These are phyloP conservation scores for Mucor velutinosus DNA, from an alignment of 371 early-diverging fungal genomes.

Conservation along the genomic window DNA sequence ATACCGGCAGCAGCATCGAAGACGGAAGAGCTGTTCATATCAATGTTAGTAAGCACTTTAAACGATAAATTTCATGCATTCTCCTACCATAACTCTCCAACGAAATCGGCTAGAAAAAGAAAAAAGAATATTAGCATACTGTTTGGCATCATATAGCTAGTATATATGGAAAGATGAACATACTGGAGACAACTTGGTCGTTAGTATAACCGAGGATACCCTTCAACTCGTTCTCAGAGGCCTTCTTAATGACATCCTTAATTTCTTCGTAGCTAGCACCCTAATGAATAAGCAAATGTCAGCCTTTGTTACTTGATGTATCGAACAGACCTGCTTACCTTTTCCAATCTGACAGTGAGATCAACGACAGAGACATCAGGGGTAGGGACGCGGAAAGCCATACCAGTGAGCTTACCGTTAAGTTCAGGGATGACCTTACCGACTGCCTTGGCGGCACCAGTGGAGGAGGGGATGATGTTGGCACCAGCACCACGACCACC, in stretches of 20 bases:
- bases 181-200: slow-evolving; percentile 92
- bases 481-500: slow-evolving; percentile 92
- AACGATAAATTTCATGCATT: no score
- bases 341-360: slow-evolving; percentile 90
- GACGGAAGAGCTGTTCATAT: slow-evolving; percentile 68
- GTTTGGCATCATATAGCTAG: no score
- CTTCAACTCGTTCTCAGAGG: slow-evolving; percentile 80
- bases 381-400: slow-evolving; percentile 98
- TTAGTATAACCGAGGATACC: slow-evolving; percentile 84
- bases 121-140: no score
- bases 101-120: background rate
- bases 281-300: slow-evolving; percentile 30
- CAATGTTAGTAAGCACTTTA: background rate
- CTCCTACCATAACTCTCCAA: no score
- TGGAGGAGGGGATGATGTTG: slow-evolving; percentile 99
- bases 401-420: slow-evolving; percentile 98
- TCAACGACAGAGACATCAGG: slow-evolving; percentile 99
- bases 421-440: slow-evolving; percentile 97
- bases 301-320: background rate
- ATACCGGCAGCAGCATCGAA: slow-evolving; percentile 99
- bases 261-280: slow-evolving; percentile 91
- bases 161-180: background rate
- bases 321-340: slow-evolving; percentile 32
- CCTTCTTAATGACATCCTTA: slow-evolving; percentile 84
- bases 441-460: slow-evolving; percentile 99